Conservation (phyloP, 2,329 filamentous ascomycete genomes). For the Fonsecaea erecta region DNA sequence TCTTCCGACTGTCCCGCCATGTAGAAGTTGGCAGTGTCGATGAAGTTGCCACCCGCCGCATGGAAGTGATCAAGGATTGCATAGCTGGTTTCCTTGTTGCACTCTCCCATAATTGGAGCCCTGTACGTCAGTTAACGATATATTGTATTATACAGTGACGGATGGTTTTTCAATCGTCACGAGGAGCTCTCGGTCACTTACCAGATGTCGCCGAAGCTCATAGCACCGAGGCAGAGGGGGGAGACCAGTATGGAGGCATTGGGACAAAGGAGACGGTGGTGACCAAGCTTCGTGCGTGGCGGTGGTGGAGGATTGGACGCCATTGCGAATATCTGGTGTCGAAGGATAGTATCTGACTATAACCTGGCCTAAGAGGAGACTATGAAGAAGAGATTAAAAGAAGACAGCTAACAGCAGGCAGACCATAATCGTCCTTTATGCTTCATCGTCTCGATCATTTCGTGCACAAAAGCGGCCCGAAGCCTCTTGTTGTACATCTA, state of each 20-base stretch:
- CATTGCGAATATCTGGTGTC: not conserved
- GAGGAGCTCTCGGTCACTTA: not conserved
- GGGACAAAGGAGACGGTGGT: slow-evolving; percentile 58
- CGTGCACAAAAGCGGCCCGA: not conserved
- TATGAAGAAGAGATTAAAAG: not conserved
- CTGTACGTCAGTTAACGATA: slow-evolving; percentile 42
- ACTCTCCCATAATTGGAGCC: slow-evolving; percentile 42
- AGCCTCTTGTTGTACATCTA: not conserved
- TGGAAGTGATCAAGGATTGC: slow-evolving; percentile 55
- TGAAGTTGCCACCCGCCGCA: slow-evolving; percentile 55
- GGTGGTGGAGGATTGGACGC: slow-evolving; percentile 34
- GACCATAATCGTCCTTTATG: not conserved
- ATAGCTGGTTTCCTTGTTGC: slow-evolving; percentile 51
- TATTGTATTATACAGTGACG: not conserved
- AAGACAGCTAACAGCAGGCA: not conserved
- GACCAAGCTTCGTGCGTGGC: slow-evolving; percentile 52
- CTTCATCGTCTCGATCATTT: not conserved
- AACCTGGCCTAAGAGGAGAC: not conserved
- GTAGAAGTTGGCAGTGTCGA: slow-evolving; percentile 55
- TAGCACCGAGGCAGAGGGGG: slow-evolving; percentile 60
- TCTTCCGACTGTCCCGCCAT: slow-evolving; percentile 50
- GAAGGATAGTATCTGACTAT: not conserved
- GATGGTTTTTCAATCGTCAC: not conserved
- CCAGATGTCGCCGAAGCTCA: slow-evolving; percentile 57
- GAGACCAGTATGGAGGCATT: slow-evolving; percentile 59